Evolutionary conservation across 371 early-diverging fungal genomes (phyloP).

Genomic region (Globomyces sp.): DNA sequence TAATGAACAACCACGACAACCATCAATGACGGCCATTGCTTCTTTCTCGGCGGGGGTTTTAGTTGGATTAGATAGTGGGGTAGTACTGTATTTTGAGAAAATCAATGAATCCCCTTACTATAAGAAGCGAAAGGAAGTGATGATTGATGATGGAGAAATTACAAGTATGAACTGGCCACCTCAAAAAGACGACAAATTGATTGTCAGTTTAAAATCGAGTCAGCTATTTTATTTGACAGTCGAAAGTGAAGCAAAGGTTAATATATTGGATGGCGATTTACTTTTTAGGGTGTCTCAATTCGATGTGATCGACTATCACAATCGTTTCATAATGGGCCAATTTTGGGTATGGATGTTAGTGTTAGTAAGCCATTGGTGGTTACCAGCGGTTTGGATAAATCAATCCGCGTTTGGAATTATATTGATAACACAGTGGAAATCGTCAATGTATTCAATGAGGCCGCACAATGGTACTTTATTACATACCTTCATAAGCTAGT

Average conservation of each 20-base stretch:
- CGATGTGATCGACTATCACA: slow-evolving; percentile 42
- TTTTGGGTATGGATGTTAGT: slow-evolving; percentile 52
- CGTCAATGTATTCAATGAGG: slow-evolving; percentile 48
- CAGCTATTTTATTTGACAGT: slow-evolving; percentile 40
- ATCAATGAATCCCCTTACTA: slow-evolving; percentile 38
- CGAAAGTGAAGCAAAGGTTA: slow-evolving; percentile 43
- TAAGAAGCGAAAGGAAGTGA: slow-evolving; percentile 41
- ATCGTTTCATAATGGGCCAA: slow-evolving; percentile 49
- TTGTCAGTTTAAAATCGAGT: slow-evolving; percentile 33
- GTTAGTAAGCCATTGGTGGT: slow-evolving; percentile 52
- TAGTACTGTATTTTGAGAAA: slow-evolving; percentile 40
- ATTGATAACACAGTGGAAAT: slow-evolving; percentile 49
- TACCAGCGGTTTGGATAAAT: slow-evolving; percentile 50
- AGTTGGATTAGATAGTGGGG: slow-evolving; percentile 40
- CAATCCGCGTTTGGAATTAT: slow-evolving; percentile 61
- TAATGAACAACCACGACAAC: slow-evolving; percentile 12
- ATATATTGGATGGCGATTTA: neutral
- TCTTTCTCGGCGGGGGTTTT: slow-evolving; percentile 38
- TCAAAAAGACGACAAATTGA: slow-evolving; percentile 36
- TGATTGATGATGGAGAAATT: slow-evolving; percentile 37
- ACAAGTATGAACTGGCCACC: slow-evolving; percentile 38
- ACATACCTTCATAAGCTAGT: neutral
- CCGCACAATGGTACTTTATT: slow-evolving; percentile 31
- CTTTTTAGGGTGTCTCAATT: slow-evolving; percentile 36
- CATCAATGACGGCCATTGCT: slow-evolving; percentile 32